A percentile compares a stretch with the other conserved stretches of the same genome.
Conservation (phyloP, 2,329 filamentous ascomycete genomes). For the Sordariomycetes sp. region DNA sequence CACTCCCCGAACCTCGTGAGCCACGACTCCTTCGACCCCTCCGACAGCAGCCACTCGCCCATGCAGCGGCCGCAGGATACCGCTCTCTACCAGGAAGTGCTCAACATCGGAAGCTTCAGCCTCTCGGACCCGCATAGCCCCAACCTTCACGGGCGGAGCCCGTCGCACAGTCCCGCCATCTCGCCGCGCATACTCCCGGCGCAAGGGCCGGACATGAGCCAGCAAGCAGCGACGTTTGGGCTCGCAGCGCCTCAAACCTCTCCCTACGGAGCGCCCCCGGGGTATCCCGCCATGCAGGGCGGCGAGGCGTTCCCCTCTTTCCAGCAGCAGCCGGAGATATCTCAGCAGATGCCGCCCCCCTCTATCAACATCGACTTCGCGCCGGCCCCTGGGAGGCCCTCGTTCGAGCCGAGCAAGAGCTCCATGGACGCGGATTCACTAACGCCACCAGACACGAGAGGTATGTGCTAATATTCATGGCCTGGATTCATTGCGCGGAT, state of each 20-base stretch:
- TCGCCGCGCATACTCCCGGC: slow-evolving; percentile 48
- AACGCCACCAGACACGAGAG: slow-evolving; percentile 59
- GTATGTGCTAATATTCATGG: slow-evolving; percentile 22
- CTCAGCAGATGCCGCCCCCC: slow-evolving; percentile 75
- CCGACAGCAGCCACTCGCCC: slow-evolving; percentile 62
- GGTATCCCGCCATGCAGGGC: slow-evolving; percentile 2
- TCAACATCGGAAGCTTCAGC: slow-evolving; percentile 63
- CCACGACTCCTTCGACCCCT: slow-evolving; percentile 66
- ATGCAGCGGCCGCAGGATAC: slow-evolving; percentile 67
- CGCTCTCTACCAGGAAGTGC: slow-evolving; percentile 7
- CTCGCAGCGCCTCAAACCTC: slow-evolving; percentile 20
- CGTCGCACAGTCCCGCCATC: slow-evolving; percentile 60
- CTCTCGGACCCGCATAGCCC: slow-evolving; percentile 61
- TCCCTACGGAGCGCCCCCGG: slow-evolving; percentile 1
- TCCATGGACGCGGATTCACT: slow-evolving; percentile 65
- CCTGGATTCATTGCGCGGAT: neutral
- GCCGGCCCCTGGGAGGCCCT: slow-evolving; percentile 43
- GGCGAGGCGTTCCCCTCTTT: slow-evolving; percentile 39
- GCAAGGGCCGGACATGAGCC: slow-evolving; percentile 36
- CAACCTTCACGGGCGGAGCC: slow-evolving; percentile 59
- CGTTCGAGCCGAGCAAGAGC: slow-evolving; percentile 42
- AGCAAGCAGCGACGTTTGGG: slow-evolving; percentile 28
- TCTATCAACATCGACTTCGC: slow-evolving; percentile 92
- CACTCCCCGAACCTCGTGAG: slow-evolving; percentile 72
- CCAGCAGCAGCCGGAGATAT: slow-evolving; percentile 42